Evolutionary conservation across 202 grass and related monocot species (phyloP), one percentile per base, ranked within the genome.

Genomic region (Setaria italica): DNA sequence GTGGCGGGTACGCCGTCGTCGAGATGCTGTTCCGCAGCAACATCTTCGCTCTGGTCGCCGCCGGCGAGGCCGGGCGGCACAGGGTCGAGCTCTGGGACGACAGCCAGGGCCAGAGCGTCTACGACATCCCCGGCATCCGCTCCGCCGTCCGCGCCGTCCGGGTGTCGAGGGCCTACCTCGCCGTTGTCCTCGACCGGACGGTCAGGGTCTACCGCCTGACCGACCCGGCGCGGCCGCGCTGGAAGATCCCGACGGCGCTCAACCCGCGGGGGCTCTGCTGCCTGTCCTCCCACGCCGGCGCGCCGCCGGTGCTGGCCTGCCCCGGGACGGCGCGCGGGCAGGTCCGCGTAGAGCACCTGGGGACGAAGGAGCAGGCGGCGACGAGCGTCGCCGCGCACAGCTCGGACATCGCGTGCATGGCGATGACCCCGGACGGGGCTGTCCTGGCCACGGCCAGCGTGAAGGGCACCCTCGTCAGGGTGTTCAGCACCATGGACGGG

Each of bases 391-490:
- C 45, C 2, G 95, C 95, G 50, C 95, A 98, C 67, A 67, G 78
- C 72, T 98, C 95, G 5, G 76, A 81, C 11, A 15, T 98, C 49
- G 84, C 89, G 48, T 94, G 91, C 70, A 85, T 93, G 78, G 69
- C 93, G 49, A 82, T 98, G 89, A 80, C 91, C 35, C 20, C 84
- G 16, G 91, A 98, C 85, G 95, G 95, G 4, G 56, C 88, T 4
- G 59, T 94, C 19, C 86, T 97, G 2, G 91, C 91, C 2, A 97
- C 94, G 10, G 94, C 94, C 14, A 97, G 94, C 51, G 82, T 88
- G 0, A 97, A 85, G 70, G 94, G 94, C 7, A 97, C 94, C 17
- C 78, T 97, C 83, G 73, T 94, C 75, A 97, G 92, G 89, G 92
- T 97, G 56, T 97, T 97, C 84, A 91, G 81, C 75, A 92, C 95